phyloP scores from a whole-genome alignment of 2,329 filamentous ascomycete genomes.

The Alternaria dauci region DNA sequence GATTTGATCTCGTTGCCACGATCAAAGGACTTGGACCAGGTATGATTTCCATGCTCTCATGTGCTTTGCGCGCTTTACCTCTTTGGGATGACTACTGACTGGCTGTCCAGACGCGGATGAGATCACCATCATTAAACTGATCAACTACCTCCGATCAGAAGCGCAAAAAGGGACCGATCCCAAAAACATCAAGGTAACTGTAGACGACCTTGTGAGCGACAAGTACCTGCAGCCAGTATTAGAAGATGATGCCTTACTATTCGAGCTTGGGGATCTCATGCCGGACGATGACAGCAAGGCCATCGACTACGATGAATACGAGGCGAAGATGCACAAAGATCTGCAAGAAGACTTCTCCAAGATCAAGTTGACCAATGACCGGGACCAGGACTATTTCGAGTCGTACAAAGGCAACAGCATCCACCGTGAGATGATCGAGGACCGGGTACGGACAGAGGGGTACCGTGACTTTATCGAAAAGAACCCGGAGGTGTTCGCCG shows the following conservation, averaged over 20 bases:
- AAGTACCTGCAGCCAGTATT: constrained; percentile 83
- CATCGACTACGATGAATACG: constrained; percentile 45
- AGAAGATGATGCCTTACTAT: constrained; percentile 88
- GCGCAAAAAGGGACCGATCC: constrained; percentile 49
- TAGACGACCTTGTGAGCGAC: constrained; percentile 74
- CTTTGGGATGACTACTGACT: constrained; percentile 29
- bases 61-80: constrained; percentile 19
- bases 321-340: constrained; percentile 54
- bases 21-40: constrained; percentile 44
- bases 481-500: constrained; percentile 85
- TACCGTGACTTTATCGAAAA: constrained; percentile 96
- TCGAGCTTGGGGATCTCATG: constrained; percentile 81
- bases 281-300: constrained; percentile 37
- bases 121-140: constrained; percentile 44
- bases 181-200: constrained; percentile 64
- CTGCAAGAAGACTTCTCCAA: constrained; percentile 43
- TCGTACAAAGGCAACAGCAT: constrained; percentile 75
- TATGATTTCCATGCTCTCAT: constrained; percentile 16
- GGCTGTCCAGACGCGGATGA: constrained; percentile 40
- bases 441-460: constrained; percentile 84
- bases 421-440: constrained; percentile 95
- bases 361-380: constrained; percentile 51
- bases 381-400: constrained; percentile 69
- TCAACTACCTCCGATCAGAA: constrained; percentile 60
- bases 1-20: constrained; percentile 36